Conservation (phyloP, 257 asterid genomes). For the Linaria vulgaris region DNA sequence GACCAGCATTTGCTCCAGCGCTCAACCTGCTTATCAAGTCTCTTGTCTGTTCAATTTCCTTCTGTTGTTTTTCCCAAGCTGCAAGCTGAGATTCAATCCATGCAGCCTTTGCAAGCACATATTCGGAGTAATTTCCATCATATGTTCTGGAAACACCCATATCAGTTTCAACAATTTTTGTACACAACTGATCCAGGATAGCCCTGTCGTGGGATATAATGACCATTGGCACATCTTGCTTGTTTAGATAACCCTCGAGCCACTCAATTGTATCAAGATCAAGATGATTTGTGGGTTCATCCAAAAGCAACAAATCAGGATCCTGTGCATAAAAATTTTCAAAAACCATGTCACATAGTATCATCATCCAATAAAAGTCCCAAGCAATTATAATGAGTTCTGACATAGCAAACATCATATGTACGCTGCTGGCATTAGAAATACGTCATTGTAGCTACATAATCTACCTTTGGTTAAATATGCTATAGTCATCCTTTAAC, state of each 20-base stretch:
- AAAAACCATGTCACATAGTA: constrained; percentile 9
- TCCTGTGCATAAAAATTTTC: constrained; percentile 52
- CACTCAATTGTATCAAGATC: constrained; percentile 98
- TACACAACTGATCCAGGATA: constrained; percentile 91
- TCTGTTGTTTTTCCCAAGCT: constrained; percentile 99
- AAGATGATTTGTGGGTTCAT: constrained; percentile 98
- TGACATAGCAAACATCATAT: not conserved
- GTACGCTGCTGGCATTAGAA: constrained; percentile 11
- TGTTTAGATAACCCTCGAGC: constrained; percentile 91
- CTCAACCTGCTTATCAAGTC: constrained; percentile 79
- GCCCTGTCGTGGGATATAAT: constrained; percentile 99
- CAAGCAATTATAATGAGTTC: not conserved
- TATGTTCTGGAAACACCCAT: constrained; percentile 92
- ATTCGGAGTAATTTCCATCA: constrained; percentile 83
- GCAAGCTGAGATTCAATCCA: constrained; percentile 86
- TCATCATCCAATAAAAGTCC: not conserved
- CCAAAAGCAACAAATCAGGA: constrained; percentile 83
- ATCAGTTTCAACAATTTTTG: constrained; percentile 95
- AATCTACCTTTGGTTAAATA: not conserved
- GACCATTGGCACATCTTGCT: constrained; percentile 98
- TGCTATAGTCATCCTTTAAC: constrained; percentile 6
- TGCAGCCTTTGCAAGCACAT: constrained; percentile 63
- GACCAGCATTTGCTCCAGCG: constrained; percentile 97
- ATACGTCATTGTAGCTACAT: not conserved
- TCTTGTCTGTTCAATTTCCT: constrained; percentile 81